These are phyloP conservation scores for Cladosporium oxysporum DNA, from an alignment of 2,329 filamentous ascomycete genomes.

Conservation along the genomic window DNA sequence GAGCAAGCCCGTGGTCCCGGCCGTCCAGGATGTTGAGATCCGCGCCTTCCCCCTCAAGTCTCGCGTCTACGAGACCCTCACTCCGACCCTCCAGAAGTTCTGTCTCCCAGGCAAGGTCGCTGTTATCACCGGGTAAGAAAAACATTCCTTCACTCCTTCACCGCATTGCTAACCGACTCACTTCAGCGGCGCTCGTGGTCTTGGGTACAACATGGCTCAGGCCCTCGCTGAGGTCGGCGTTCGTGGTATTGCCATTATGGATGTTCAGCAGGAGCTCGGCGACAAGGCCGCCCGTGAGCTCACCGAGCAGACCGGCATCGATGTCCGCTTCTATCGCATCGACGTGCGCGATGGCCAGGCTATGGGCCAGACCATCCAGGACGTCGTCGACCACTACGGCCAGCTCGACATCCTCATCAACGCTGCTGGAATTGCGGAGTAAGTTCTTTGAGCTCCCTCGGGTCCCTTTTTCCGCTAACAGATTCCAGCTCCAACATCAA, in stretches of 20 bases:
- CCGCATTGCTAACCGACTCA: conserved; percentile 31
- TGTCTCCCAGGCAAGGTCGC: conserved; percentile 70
- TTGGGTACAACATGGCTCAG: conserved; percentile 78
- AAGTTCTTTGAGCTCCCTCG: conserved; percentile 33
- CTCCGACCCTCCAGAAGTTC: conserved; percentile 69
- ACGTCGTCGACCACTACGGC: conserved; percentile 67
- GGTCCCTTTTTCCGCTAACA: conserved; percentile 15
- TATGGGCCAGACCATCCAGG: conserved; percentile 68
- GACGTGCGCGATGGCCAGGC: conserved; percentile 72
- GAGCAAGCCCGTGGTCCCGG: conserved; percentile 35
- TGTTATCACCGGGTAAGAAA: conserved; percentile 67
- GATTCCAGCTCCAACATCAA: conserved; percentile 71
- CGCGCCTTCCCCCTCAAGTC: conserved; percentile 35
- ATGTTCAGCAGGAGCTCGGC: conserved; percentile 74
- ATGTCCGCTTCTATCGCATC: conserved; percentile 75
- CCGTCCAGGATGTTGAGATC: conserved; percentile 37
- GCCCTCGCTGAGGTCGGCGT: conserved; percentile 75
- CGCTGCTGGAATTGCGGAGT: conserved; percentile 76
- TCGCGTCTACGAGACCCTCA: conserved; percentile 53
- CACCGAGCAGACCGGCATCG: conserved; percentile 70
- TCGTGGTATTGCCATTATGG: conserved; percentile 72
- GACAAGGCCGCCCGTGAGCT: conserved; percentile 69
- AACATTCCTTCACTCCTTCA: not conserved
- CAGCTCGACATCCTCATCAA: conserved; percentile 75
- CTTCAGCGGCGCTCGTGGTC: conserved; percentile 68